Conservation (phyloP, 129 eudicot genomes). For the Artemisia argyi region DNA sequence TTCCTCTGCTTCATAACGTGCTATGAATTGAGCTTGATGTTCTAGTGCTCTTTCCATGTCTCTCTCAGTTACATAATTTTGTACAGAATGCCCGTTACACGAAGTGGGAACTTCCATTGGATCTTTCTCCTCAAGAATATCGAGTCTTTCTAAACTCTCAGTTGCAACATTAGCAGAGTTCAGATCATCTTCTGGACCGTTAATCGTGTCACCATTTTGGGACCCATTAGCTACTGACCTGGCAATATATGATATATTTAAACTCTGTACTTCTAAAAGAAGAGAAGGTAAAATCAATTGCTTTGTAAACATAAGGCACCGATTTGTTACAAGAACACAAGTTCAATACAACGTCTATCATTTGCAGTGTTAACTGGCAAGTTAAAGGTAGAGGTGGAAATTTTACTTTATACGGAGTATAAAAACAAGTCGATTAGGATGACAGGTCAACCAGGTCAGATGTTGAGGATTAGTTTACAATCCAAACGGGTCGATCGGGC, state of each 20-base stretch:
- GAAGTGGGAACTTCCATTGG: conserved; percentile 23
- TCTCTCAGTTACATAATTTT: conserved; percentile 36
- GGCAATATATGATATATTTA: conserved; percentile 24
- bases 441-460: too few species aligned
- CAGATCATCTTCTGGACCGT: conserved; percentile 38
- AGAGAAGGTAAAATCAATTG: neutral
- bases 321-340: neutral
- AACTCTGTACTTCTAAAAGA: neutral
- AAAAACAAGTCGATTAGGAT: too few species aligned
- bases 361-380: neutral
- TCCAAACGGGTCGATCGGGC: too few species aligned
- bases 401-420: too few species aligned
- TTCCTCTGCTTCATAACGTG: conserved; percentile 74
- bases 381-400: neutral
- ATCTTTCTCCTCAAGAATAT: conserved; percentile 25
- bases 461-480: too few species aligned
- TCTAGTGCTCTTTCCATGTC: conserved; percentile 71
- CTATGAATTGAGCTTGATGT: conserved; percentile 72
- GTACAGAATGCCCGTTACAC: conserved; percentile 30
- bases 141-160: conserved; percentile 35
- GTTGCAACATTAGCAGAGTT: conserved; percentile 36
- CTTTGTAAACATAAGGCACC: neutral
- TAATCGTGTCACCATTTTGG: conserved; percentile 33
- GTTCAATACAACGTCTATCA: neutral
- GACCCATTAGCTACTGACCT: conserved; percentile 58